Conservation (phyloP, 805 yeast species). For the Ogataea methanolica region DNA sequence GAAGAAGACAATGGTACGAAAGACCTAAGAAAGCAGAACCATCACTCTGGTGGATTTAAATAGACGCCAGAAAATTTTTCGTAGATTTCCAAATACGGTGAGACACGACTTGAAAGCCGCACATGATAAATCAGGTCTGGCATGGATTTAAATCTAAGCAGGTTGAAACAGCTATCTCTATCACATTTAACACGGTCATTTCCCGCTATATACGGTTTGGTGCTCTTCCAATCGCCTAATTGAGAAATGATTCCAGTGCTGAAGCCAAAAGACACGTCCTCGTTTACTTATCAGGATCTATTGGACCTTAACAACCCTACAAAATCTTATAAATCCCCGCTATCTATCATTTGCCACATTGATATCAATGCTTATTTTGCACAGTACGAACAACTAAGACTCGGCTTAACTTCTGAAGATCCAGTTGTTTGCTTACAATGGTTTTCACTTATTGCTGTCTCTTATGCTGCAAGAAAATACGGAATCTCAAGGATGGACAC, state of each 20-base stretch:
- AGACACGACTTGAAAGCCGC: too few species aligned
- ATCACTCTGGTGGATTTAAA: too few species aligned
- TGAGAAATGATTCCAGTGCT: slow-evolving; percentile 2
- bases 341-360: slow-evolving; percentile 77
- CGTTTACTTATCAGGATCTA: slow-evolving; percentile 46
- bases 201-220: too few species aligned
- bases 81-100: too few species aligned
- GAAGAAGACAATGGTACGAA: too few species aligned
- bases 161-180: too few species aligned
- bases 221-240: not conserved
- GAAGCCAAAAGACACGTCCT: slow-evolving; percentile 29
- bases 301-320: slow-evolving; percentile 40
- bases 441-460: slow-evolving; percentile 84
- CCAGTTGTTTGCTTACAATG: slow-evolving; percentile 96
- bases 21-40: too few species aligned
- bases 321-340: slow-evolving; percentile 56
- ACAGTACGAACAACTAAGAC: slow-evolving; percentile 80
- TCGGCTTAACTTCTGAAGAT: slow-evolving; percentile 57
- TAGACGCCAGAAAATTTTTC: too few species aligned
- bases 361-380: slow-evolving; percentile 96
- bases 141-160: too few species aligned
- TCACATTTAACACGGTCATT: too few species aligned
- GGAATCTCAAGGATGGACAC: slow-evolving; percentile 80
- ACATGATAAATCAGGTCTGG: too few species aligned
- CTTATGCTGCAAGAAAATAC: slow-evolving; percentile 80